Evolutionary conservation across 371 early-diverging fungal genomes (phyloP).

Genomic region (Amoeboaphelidium protococcarum): DNA sequence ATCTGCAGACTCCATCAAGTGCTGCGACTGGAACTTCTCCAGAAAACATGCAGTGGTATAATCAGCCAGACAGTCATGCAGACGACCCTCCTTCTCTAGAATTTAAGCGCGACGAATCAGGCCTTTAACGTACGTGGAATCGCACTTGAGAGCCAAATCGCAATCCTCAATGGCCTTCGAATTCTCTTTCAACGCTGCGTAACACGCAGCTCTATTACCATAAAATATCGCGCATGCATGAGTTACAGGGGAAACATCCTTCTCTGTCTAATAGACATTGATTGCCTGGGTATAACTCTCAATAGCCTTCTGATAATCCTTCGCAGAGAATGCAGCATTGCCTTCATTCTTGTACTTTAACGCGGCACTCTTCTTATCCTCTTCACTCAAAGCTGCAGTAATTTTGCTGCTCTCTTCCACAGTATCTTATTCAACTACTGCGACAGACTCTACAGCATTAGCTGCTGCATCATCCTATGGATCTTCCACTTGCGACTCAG

Average conservation of each 20-base stretch:
- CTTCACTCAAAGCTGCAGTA: no score
- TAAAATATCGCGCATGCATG: not conserved
- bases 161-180: conserved; percentile 30
- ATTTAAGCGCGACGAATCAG: conserved; percentile 17
- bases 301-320: not conserved
- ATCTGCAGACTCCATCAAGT: conserved; percentile 55
- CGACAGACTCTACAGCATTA: no score
- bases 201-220: not conserved
- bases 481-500: no score
- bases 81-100: conserved; percentile 22
- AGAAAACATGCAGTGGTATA: conserved; percentile 74
- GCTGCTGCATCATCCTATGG: no score
- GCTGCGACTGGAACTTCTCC: conserved; percentile 65
- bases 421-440: no score
- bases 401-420: no score
- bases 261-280: no score
- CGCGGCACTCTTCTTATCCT: not conserved
- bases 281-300: not conserved
- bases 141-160: conserved; percentile 13
- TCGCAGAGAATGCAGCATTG: not conserved
- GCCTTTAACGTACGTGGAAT: conserved; percentile 17
- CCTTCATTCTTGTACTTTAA: not conserved
- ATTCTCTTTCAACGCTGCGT: conserved; percentile 14
- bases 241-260: no score
- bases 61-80: conserved; percentile 56